These are phyloP conservation scores for Leccinum fallax DNA, from an alignment of 1,284 basidiomycete species.

Conservation along the genomic window DNA sequence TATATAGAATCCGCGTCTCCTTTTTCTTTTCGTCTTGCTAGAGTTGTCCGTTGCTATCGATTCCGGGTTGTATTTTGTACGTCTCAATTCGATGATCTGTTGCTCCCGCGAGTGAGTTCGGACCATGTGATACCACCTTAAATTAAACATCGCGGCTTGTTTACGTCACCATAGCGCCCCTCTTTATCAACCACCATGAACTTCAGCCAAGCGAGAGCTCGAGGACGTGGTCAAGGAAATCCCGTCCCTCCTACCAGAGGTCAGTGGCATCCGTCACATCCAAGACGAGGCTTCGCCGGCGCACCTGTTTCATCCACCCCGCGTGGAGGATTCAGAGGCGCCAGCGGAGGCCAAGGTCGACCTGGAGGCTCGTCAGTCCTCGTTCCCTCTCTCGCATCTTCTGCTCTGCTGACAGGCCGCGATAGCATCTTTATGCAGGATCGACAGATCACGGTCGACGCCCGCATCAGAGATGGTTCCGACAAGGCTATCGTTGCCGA, in stretches of 20 bases:
- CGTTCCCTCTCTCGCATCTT: neutral
- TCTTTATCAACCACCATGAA: neutral
- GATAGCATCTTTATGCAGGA: constrained; percentile 55
- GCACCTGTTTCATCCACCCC: neutral
- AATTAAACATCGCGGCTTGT: neutral
- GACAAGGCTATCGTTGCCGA: constrained; percentile 53
- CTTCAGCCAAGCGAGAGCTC: constrained; percentile 8
- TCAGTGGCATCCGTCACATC: neutral
- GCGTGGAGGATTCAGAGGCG: constrained; percentile 1
- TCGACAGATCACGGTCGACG: constrained; percentile 53
- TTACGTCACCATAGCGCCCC: neutral
- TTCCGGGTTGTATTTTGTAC: constrained; percentile 2
- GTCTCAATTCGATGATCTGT: neutral
- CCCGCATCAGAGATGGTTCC: constrained; percentile 54
- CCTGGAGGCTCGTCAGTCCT: constrained; percentile 19
- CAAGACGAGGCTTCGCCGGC: neutral
- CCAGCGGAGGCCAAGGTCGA: constrained; percentile 1
- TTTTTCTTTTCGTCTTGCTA: constrained; percentile 10
- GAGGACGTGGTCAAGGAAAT: constrained; percentile 4
- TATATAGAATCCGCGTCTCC: constrained; percentile 18
- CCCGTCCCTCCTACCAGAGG: neutral
- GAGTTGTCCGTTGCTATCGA: neutral
- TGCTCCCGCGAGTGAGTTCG: neutral
- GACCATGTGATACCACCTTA: too few relatives aligned
- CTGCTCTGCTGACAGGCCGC: neutral